These are phyloP conservation scores for Trichoderma pleuroti DNA, from an alignment of 2,329 filamentous ascomycete species.

Conservation along the genomic window DNA sequence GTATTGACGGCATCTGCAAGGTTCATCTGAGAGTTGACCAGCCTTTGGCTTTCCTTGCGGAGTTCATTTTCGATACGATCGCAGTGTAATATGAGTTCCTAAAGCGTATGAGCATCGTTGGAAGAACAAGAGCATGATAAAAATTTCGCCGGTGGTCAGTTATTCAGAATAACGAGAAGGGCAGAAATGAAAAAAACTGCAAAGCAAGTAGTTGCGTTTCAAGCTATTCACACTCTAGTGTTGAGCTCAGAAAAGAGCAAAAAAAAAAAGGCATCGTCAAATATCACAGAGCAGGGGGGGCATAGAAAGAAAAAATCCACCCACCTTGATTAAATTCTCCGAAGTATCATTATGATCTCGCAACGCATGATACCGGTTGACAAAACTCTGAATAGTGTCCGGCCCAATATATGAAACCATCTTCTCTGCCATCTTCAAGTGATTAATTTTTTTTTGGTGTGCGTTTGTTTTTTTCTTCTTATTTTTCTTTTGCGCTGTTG, in stretches of 20 bases:
- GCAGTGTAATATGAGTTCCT: slow-evolving; percentile 34
- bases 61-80: slow-evolving; percentile 43
- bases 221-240: background rate
- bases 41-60: slow-evolving; percentile 41
- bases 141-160: background rate
- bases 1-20: slow-evolving; percentile 47
- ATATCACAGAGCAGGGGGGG: background rate
- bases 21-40: slow-evolving; percentile 47
- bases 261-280: background rate
- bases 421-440: background rate
- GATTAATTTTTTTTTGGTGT: background rate
- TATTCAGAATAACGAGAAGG: background rate
- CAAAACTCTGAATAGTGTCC: slow-evolving; percentile 44
- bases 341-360: slow-evolving; percentile 40
- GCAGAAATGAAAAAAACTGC: background rate
- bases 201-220: background rate
- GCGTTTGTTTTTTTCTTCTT: background rate
- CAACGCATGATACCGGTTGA: slow-evolving; percentile 45
- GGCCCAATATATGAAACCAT: slow-evolving; percentile 26
- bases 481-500: background rate
- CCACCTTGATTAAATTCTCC: slow-evolving; percentile 48
- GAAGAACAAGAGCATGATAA: background rate
- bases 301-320: slow-evolving; percentile 15
- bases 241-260: background rate
- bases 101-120: background rate